Evolutionary conservation across 2,329 filamentous ascomycete species (phyloP), one percentile per base, ranked within the genome.

Genomic region (Fusarium succisae): DNA sequence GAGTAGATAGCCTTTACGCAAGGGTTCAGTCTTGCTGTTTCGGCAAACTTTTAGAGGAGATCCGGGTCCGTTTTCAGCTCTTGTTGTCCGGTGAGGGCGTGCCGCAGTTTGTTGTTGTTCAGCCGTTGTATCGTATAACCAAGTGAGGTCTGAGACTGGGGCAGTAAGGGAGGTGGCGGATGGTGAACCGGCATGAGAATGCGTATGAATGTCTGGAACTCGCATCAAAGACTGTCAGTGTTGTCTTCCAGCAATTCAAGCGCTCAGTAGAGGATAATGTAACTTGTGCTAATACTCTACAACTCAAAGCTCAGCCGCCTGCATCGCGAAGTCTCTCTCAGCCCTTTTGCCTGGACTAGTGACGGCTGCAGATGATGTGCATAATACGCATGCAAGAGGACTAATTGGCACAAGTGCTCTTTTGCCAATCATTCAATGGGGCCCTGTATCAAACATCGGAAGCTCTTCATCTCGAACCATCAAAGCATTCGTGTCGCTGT

Each of bases 311-410:
- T 35, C 28, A 51, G 28, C 12, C 17, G 48, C 48, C 24, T 38
- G 11, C 13, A 26, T 39, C 35, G 35, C 24, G 20, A 54, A 12
- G 38, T 54, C 13, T 26, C 24, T 28, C 17, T 41, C 28, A 60
- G 35, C 47, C 47, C n/a, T 43, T 41, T 38, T 28, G 26, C 18
- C 56, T 45, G 24, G 38, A 38, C 62, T 73, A 58, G 51, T 63
- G 51, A 69, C 35, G 55, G 50, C 57, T 63, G 56, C 64, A 69
- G 48, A 70, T 70, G 63, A 72, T 62, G 56, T 69, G 64, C 59
- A 72, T 70, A 28, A 67, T 28, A 28, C 51, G 60, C 54, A 62
- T 69, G 50, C 58, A 64, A 37, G 50, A 47, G 20, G 26, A n/a
- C 50, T 55, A 45, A 50, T 41, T 47, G 22, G n/a, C 41, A 48